These are phyloP conservation scores for Kazachstania psychrophila DNA, from an alignment of 805 yeast species.

Conservation along the genomic window DNA sequence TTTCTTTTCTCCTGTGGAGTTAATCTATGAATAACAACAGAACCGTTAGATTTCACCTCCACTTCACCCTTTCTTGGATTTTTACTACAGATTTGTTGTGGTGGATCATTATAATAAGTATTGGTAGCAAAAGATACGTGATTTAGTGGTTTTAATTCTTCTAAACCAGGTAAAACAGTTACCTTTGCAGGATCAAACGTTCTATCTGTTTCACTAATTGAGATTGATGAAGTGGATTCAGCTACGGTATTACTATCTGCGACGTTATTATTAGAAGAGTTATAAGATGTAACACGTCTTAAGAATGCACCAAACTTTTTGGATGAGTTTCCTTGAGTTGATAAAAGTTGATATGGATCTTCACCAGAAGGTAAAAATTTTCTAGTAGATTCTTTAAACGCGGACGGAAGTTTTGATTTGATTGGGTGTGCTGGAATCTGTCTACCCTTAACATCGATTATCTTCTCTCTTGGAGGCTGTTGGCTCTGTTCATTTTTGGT, in stretches of 20 bases:
- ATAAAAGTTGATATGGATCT: too few relatives aligned
- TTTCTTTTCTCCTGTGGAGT: slow-evolving; percentile 45
- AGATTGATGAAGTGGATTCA: slow-evolving; percentile 2
- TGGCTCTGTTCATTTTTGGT: too few relatives aligned
- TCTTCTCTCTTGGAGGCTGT: slow-evolving; percentile 7
- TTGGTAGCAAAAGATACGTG: slow-evolving; percentile 73
- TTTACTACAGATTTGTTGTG: slow-evolving; percentile 80
- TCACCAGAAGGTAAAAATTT: too few relatives aligned
- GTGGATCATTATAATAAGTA: slow-evolving; percentile 73
- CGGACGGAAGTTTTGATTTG: slow-evolving; percentile 40
- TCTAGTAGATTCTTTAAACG: slow-evolving; percentile 28
- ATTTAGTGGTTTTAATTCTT: slow-evolving; percentile 36
- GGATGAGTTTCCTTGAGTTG: slow-evolving; percentile 8
- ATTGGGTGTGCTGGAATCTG: slow-evolving; percentile 46
- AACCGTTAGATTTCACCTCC: slow-evolving; percentile 47
- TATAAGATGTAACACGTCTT: slow-evolving; percentile 27
- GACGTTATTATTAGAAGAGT: slow-evolving; percentile 3
- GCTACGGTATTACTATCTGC: slow-evolving; percentile 4
- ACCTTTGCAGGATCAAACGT: slow-evolving; percentile 18
- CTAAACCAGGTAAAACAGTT: slow-evolving; percentile 33
- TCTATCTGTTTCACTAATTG: neutral
- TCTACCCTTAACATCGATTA: slow-evolving; percentile 35
- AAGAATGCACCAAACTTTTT: slow-evolving; percentile 28
- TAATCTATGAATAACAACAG: slow-evolving; percentile 44
- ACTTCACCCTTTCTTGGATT: slow-evolving; percentile 78